Conservation (phyloP, 345 rosid species). For the Rhizophora apiculata region DNA sequence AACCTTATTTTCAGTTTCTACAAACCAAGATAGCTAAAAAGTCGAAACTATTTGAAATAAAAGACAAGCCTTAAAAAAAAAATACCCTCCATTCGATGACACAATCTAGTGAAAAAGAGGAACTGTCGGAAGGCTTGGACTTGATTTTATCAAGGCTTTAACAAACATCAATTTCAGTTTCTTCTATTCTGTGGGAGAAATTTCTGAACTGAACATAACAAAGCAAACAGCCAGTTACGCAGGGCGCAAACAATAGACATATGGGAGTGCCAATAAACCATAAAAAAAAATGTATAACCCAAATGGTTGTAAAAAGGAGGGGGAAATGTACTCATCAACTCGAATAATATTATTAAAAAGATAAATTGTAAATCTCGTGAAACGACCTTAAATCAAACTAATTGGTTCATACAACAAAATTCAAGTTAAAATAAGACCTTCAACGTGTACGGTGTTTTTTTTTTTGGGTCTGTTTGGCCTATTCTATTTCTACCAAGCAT, state of each 20-base stretch:
- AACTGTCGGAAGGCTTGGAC: conserved; percentile 67
- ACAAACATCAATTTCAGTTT: conserved; percentile 63
- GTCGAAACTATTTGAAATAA: not conserved
- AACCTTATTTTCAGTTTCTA: not conserved
- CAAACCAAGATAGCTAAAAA: not conserved
- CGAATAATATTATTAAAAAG: no score
- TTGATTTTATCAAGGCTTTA: conserved; percentile 62
- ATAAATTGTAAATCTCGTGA: no score
- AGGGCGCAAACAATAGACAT: no score
- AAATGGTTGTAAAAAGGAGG: no score
- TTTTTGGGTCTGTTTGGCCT: no score
- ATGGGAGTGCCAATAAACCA: no score
- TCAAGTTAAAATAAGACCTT: no score
- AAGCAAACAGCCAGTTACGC: not conserved
- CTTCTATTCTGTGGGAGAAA: conserved; percentile 56
- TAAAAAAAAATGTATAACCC: not conserved
- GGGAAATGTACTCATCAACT: no score
- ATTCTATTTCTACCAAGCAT: no score
- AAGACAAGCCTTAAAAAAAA: not conserved
- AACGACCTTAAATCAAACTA: no score
- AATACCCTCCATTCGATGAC: conserved; percentile 84
- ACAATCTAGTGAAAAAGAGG: conserved; percentile 68
- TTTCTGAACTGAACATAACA: conserved; percentile 55
- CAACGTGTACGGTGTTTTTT: no score
- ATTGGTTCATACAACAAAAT: no score